These are phyloP conservation scores for Hypoxylon sp. DNA, from an alignment of 2,329 filamentous ascomycete species.

Conservation along the genomic window DNA sequence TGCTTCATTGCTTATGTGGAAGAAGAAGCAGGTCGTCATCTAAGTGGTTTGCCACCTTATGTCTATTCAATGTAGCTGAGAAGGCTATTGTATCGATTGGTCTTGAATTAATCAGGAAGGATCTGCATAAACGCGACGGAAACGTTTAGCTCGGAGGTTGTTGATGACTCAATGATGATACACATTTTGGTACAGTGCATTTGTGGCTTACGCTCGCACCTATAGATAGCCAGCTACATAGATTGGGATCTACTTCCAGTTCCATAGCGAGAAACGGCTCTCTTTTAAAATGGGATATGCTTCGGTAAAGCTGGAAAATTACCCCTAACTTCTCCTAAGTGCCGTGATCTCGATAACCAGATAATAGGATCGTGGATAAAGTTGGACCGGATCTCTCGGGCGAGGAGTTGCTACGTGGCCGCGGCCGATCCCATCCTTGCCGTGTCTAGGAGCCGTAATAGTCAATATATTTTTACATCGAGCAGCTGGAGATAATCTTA, in stretches of 20 bases:
- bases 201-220: neutral
- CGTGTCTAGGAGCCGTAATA: too few relatives aligned
- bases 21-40: slow-evolving; percentile 33
- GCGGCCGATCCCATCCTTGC: too few relatives aligned
- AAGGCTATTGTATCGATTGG: neutral
- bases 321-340: too few relatives aligned
- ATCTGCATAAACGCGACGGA: neutral
- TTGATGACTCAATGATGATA: neutral
- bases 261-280: neutral
- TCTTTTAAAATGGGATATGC: neutral
- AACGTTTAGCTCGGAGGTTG: neutral
- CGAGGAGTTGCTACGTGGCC: too few relatives aligned
- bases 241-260: neutral
- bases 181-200: neutral
- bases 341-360: too few relatives aligned
- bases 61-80: too few relatives aligned
- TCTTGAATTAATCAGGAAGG: neutral
- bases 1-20: slow-evolving; percentile 43
- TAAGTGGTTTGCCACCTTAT: too few relatives aligned
- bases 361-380: too few relatives aligned
- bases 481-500: neutral
- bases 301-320: too few relatives aligned
- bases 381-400: too few relatives aligned
- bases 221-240: neutral
- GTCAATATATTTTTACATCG: neutral